Evolutionary conservation across 1,139 yeast species (phyloP).

Genomic region (Zygosaccharomyces sapae): DNA sequence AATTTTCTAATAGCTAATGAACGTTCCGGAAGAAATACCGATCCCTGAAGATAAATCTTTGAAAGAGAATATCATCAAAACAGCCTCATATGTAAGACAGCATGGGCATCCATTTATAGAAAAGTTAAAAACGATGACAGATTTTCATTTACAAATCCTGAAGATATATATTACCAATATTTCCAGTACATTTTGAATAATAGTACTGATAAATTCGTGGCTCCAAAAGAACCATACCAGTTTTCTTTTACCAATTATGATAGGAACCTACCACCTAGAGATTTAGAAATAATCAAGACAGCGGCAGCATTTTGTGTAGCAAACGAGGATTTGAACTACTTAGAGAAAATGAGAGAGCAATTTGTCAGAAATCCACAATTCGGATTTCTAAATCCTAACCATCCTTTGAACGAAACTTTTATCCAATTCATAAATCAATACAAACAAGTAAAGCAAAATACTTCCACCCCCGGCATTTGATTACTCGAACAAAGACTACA

Average conservation of each 20-base stretch:
- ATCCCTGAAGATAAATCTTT: slow-evolving; percentile 27
- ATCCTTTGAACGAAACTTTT: slow-evolving; percentile 60
- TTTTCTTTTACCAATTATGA: slow-evolving; percentile 47
- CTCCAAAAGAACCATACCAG: slow-evolving; percentile 38
- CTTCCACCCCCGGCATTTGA: slow-evolving; percentile 25
- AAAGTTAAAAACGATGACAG: slow-evolving; percentile 55
- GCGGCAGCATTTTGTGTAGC: slow-evolving; percentile 66
- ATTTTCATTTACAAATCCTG: slow-evolving; percentile 57
- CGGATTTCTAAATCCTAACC: slow-evolving; percentile 59
- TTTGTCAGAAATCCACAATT: slow-evolving; percentile 51
- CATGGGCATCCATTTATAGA: slow-evolving; percentile 67
- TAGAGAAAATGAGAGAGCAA: slow-evolving; percentile 41
- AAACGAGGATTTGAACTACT: slow-evolving; percentile 45
- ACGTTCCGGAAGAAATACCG: slow-evolving; percentile 1
- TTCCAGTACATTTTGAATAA: slow-evolving; percentile 43
- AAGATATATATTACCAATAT: slow-evolving; percentile 54
- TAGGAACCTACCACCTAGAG: slow-evolving; percentile 58
- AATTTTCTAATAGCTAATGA: not conserved
- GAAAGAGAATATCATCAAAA: slow-evolving; percentile 59
- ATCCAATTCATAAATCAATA: slow-evolving; percentile 55
- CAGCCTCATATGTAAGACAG: slow-evolving; percentile 64
- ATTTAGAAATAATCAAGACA: slow-evolving; percentile 63
- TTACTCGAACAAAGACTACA: slow-evolving; percentile 30
- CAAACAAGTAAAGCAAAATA: slow-evolving; percentile 24
- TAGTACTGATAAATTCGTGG: slow-evolving; percentile 13